Evolutionary conservation across 352 stramenopile species (phyloP).

Genomic region (Globisporangium orthogonon): DNA sequence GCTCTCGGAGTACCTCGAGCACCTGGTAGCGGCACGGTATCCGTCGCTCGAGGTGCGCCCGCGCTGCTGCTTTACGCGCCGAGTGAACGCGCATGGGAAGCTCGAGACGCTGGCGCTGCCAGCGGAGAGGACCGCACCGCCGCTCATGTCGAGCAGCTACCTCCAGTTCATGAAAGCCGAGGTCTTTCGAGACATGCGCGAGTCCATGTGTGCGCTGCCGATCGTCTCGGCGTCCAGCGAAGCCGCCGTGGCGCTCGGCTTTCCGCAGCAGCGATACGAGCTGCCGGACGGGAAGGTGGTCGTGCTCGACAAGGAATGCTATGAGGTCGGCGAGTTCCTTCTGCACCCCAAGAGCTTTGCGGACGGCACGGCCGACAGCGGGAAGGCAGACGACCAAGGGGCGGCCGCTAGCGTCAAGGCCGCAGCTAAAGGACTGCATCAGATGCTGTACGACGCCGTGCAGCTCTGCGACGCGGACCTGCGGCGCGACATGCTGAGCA

Average conservation of each 20-base stretch:
- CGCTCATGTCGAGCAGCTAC: slow-evolving; percentile 58
- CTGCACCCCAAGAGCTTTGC: slow-evolving; percentile 59
- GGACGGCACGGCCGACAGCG: slow-evolving; percentile 9
- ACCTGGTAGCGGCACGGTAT: slow-evolving; percentile 47
- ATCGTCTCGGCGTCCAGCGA: slow-evolving; percentile 41
- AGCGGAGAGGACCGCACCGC: slow-evolving; percentile 26
- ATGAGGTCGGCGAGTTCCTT: slow-evolving; percentile 68
- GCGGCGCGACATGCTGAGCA: slow-evolving; percentile 78
- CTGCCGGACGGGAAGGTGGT: slow-evolving; percentile 73
- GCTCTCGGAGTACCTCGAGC: slow-evolving; percentile 61
- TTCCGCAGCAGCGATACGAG: slow-evolving; percentile 48
- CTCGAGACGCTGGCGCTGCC: slow-evolving; percentile 49
- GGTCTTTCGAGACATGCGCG: slow-evolving; percentile 74
- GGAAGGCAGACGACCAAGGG: slow-evolving; percentile 29
- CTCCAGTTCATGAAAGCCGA: slow-evolving; percentile 65
- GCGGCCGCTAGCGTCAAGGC: slow-evolving; percentile 36
- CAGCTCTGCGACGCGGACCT: slow-evolving; percentile 80
- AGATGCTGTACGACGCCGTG: slow-evolving; percentile 81
- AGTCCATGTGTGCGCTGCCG: slow-evolving; percentile 45
- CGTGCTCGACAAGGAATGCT: slow-evolving; percentile 59
- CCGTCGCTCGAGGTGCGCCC: slow-evolving; percentile 37
- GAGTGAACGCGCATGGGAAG: slow-evolving; percentile 45
- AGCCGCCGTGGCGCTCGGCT: slow-evolving; percentile 10
- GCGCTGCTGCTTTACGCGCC: slow-evolving; percentile 57
- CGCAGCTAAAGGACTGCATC: slow-evolving; percentile 56